Percentiles rank a stretch among this genome's conserved stretches.
phyloP scores from a whole-genome alignment of 2,329 filamentous ascomycete species.

The Aspergillus tamarii region DNA sequence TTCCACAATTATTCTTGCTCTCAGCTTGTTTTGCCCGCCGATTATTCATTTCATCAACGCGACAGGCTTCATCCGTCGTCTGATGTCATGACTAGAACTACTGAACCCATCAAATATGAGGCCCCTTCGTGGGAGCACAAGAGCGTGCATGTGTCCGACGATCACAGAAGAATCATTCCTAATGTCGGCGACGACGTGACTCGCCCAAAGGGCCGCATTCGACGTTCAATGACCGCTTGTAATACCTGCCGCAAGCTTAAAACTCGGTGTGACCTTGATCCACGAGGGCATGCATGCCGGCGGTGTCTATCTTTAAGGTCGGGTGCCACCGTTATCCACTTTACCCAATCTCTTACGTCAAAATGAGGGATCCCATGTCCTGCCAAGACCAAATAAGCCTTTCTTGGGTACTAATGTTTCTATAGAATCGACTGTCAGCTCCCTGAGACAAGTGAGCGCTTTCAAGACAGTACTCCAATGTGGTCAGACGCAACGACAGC shows the following conservation, averaged over 20 bases:
- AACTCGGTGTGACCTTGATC: conserved; percentile 40
- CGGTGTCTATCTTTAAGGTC: conserved; percentile 42
- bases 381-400: conserved; percentile 6
- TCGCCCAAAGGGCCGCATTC: conserved; percentile 37
- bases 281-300: conserved; percentile 39
- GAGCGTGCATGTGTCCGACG: conserved; percentile 26
- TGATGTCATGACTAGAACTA: conserved; percentile 30
- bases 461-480: conserved; percentile 34
- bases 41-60: conserved; percentile 1
- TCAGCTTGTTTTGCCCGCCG: not conserved
- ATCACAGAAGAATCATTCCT: conserved; percentile 27
- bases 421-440: conserved; percentile 39
- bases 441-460: conserved; percentile 37
- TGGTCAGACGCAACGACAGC: conserved; percentile 36
- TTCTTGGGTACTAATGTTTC: not conserved
- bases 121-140: conserved; percentile 33
- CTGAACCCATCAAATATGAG: conserved; percentile 25
- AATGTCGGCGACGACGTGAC: conserved; percentile 26
- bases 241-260: conserved; percentile 43
- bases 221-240: conserved; percentile 42
- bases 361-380: not conserved
- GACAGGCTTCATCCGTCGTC: conserved; percentile 6
- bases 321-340: conserved; percentile 1
- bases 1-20: conserved; percentile 5
- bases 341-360: not conserved